Evolutionary conservation across 2,329 filamentous ascomycete genomes (phyloP).

Genomic region (Chaetomium strumarium): DNA sequence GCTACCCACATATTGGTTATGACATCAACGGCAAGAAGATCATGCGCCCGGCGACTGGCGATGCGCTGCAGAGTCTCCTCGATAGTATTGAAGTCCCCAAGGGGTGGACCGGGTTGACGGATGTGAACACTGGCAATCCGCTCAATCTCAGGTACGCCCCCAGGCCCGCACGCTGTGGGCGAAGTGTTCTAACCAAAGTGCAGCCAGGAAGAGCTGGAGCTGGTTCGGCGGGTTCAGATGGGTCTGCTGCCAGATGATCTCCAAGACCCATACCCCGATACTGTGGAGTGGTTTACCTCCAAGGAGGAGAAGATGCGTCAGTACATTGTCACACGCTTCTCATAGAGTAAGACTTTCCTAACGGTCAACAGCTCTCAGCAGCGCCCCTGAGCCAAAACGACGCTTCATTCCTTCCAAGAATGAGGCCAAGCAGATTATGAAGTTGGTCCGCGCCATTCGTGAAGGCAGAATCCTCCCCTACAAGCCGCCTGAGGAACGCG

Average conservation of each 20-base stretch:
- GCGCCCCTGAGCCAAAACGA: constrained; percentile 91
- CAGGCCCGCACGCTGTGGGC: neutral
- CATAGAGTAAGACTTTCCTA: neutral
- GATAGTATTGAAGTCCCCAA: constrained; percentile 96
- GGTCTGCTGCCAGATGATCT: constrained; percentile 83
- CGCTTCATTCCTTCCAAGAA: constrained; percentile 95
- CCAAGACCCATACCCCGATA: constrained; percentile 89
- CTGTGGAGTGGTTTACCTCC: constrained; percentile 89
- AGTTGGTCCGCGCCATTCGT: constrained; percentile 90
- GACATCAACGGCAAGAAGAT: constrained; percentile 99
- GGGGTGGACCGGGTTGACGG: constrained; percentile 94
- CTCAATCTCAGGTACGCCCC: constrained; percentile 54
- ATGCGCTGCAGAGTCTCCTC: constrained; percentile 85
- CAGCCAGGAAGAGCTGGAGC: constrained; percentile 79
- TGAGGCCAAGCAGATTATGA: constrained; percentile 93
- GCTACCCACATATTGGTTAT: constrained; percentile 94
- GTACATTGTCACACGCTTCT: neutral
- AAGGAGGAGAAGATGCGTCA: constrained; percentile 80
- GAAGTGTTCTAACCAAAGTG: neutral
- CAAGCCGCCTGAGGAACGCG: constrained; percentile 61
- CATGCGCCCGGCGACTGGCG: constrained; percentile 87
- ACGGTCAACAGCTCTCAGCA: constrained; percentile 56
- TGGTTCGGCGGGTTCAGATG: constrained; percentile 81
- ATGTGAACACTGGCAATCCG: constrained; percentile 89
- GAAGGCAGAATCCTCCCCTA: constrained; percentile 93